Percentiles rank a stretch among this genome's conserved stretches.
These are phyloP conservation scores for Sphaerulina vaccinii DNA, from an alignment of 2,329 filamentous ascomycete species.

Conservation along the genomic window DNA sequence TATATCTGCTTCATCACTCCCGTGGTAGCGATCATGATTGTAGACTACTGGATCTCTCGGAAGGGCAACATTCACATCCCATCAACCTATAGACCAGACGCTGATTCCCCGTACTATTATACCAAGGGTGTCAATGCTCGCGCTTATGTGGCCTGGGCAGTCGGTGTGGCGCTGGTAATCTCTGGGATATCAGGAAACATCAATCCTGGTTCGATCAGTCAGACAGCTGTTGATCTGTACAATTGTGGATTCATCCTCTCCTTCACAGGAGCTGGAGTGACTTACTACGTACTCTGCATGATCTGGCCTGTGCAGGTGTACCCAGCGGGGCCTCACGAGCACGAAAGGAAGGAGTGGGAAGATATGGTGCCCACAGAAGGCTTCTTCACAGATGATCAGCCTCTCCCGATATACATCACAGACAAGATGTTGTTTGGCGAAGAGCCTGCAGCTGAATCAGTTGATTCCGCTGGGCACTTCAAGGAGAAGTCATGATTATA, in stretches of 20 bases:
- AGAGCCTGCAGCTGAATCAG: constrained; percentile 6
- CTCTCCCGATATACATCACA: constrained; percentile 21
- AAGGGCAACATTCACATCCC: constrained; percentile 46
- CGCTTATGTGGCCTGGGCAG: constrained; percentile 24
- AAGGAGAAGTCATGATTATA: not conserved
- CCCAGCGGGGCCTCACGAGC: constrained; percentile 16
- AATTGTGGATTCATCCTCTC: constrained; percentile 27
- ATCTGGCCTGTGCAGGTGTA: constrained; percentile 26
- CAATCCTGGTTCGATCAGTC: constrained; percentile 20
- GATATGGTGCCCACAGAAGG: constrained; percentile 26
- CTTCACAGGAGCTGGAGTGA: constrained; percentile 18
- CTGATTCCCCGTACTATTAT: constrained; percentile 25
- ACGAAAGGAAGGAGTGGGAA: constrained; percentile 23
- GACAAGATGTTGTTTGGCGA: constrained; percentile 21
- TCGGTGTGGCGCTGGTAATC: constrained; percentile 26
- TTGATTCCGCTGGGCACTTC: not conserved
- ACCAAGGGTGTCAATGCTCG: constrained; percentile 24
- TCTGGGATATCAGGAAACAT: constrained; percentile 25
- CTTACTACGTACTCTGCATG: constrained; percentile 20
- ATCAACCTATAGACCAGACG: constrained; percentile 36
- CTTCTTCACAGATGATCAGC: constrained; percentile 26
- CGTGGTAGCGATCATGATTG: constrained; percentile 41
- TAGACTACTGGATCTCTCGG: constrained; percentile 42
- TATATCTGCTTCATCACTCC: constrained; percentile 47
- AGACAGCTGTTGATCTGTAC: constrained; percentile 26